These are phyloP conservation scores for Hypsizygus ulmarius DNA, from an alignment of 1,284 basidiomycete genomes.

Conservation along the genomic window DNA sequence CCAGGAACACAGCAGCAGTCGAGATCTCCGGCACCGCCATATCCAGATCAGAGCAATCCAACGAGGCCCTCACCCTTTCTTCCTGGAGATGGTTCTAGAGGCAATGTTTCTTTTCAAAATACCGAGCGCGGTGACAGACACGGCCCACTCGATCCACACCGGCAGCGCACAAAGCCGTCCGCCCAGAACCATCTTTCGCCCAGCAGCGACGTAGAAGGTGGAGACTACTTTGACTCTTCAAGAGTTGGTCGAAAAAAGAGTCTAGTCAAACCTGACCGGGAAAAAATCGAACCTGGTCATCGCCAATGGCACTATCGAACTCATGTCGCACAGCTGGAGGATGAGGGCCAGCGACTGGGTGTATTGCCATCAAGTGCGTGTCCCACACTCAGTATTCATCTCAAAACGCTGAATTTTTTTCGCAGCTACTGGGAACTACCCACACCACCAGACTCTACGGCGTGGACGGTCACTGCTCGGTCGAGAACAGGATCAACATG, in stretches of 20 bases:
- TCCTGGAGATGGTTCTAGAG: constrained; percentile 34
- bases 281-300: constrained; percentile 95
- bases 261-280: constrained; percentile 90
- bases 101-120: constrained; percentile 65
- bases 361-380: constrained; percentile 79
- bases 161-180: constrained; percentile 46
- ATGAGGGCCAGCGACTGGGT: constrained; percentile 60
- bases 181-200: constrained; percentile 51
- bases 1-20: constrained; percentile 32
- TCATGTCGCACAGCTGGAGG: constrained; percentile 81
- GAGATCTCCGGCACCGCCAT: constrained; percentile 28
- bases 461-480: constrained; percentile 86
- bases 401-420: constrained; percentile 6
- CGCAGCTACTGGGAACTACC: constrained; percentile 81
- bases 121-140: constrained; percentile 65
- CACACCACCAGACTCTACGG: constrained; percentile 62
- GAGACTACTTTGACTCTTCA: constrained; percentile 39
- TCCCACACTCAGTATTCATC: constrained; percentile 1
- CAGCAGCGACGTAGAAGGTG: constrained; percentile 48
- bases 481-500: constrained; percentile 83
- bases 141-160: constrained; percentile 49
- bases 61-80: constrained; percentile 33
- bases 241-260: constrained; percentile 83
- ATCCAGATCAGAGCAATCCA: constrained; percentile 25
- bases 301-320: constrained; percentile 94